Evolutionary conservation across 371 early-diverging fungal genomes (phyloP).

Genomic region (Conidiobolus incongruus): DNA sequence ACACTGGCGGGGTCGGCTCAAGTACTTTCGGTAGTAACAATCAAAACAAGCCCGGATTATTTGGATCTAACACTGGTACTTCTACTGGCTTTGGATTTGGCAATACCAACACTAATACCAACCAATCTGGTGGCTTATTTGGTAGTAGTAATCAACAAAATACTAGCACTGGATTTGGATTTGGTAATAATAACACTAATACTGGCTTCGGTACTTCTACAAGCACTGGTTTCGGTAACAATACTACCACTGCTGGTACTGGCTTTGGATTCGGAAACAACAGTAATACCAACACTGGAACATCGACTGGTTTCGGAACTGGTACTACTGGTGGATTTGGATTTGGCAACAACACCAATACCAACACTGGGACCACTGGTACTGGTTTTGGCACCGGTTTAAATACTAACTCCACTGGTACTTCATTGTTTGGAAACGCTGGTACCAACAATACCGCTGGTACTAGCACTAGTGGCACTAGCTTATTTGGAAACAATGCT

Average conservation of each 20-base stretch:
- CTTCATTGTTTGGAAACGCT: too few relatives aligned
- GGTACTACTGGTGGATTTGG: conserved; percentile 4
- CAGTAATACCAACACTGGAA: not conserved
- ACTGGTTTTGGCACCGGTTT: not conserved
- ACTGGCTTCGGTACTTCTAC: not conserved
- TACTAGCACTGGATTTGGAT: not conserved
- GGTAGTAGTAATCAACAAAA: not conserved
- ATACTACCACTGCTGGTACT: too few relatives aligned
- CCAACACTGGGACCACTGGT: too few relatives aligned
- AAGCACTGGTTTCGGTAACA: too few relatives aligned
- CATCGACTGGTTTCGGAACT: conserved; percentile 3
- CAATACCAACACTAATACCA: not conserved
- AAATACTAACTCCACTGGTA: not conserved
- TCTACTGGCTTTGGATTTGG: not conserved
- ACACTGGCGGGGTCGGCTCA: not conserved
- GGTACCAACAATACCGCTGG: not conserved
- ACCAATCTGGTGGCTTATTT: not conserved
- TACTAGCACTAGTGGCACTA: conserved; percentile 4
- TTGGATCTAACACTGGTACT: not conserved
- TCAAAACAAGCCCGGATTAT: too few relatives aligned
- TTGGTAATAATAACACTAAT: not conserved
- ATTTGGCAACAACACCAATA: too few relatives aligned
- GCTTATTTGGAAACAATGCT: conserved; percentile 11
- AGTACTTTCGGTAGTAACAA: too few relatives aligned
- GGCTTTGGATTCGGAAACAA: not conserved